A percentile compares a stretch with the other conserved stretches of the same genome.
These are phyloP conservation scores for Harrya chromipes DNA, from an alignment of 768 basidiomycete species.

Conservation along the genomic window DNA sequence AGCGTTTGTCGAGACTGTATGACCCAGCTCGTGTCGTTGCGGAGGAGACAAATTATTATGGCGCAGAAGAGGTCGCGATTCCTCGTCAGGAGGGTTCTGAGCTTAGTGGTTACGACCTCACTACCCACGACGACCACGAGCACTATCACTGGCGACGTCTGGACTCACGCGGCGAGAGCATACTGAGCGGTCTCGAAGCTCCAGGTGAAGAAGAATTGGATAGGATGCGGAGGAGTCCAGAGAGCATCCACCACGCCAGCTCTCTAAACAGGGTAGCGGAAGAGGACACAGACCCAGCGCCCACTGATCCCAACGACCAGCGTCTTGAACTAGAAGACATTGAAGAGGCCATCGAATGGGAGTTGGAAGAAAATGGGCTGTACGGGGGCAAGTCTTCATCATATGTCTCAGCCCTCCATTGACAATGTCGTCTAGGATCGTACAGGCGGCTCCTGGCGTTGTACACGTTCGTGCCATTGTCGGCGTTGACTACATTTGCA, in stretches of 20 bases:
- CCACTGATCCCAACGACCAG: constrained; percentile 10
- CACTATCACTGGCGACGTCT: constrained; percentile 31
- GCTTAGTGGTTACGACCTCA: constrained; percentile 21
- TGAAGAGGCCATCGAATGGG: constrained; percentile 44
- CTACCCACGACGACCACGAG: constrained; percentile 18
- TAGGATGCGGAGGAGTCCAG: constrained; percentile 32
- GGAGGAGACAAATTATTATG: constrained; percentile 16
- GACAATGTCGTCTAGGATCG: constrained; percentile 46
- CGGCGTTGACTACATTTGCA: constrained; percentile 46
- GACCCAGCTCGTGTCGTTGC: constrained; percentile 19
- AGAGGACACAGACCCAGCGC: constrained; percentile 22
- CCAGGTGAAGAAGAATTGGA: constrained; percentile 24
- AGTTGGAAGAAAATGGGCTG: constrained; percentile 46
- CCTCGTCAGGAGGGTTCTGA: constrained; percentile 15
- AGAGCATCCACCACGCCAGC: constrained; percentile 30
- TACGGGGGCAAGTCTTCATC: constrained; percentile 41
- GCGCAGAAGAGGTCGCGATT: constrained; percentile 4
- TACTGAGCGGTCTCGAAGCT: constrained; percentile 29
- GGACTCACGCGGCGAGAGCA: constrained; percentile 32
- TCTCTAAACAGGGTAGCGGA: constrained; percentile 39
- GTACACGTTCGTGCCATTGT: constrained; percentile 59
- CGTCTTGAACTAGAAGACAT: constrained; percentile 32
- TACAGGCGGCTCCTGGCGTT: constrained; percentile 53
- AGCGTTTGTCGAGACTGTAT: constrained; percentile 9
- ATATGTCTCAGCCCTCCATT: neutral